These are phyloP conservation scores for Colletotrichum navitas DNA, from an alignment of 2,329 filamentous ascomycete genomes.

Conservation along the genomic window DNA sequence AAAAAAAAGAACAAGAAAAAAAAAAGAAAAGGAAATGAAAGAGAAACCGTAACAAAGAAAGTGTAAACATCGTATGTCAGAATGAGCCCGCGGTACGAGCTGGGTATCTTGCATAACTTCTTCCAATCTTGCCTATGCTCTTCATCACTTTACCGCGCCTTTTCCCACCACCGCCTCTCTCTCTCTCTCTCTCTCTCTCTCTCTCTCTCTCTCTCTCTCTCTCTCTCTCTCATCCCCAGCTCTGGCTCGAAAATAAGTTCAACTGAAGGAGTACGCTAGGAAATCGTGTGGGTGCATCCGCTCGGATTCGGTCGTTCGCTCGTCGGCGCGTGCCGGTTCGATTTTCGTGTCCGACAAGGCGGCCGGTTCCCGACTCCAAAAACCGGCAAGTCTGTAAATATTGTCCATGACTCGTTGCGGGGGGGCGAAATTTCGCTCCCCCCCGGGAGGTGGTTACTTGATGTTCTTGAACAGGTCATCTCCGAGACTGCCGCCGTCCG, in stretches of 20 bases:
- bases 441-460: slow-evolving; percentile 55
- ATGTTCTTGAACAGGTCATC: slow-evolving; percentile 71
- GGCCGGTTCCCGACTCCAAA: slow-evolving; percentile 37
- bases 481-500: slow-evolving; percentile 61
- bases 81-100: slow-evolving; percentile 54
- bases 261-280: slow-evolving; percentile 45
- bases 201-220: slow-evolving; percentile 5
- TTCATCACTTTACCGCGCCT: slow-evolving; percentile 11
- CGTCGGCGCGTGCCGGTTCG: slow-evolving; percentile 40
- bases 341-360: slow-evolving; percentile 24
- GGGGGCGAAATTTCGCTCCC: neutral
- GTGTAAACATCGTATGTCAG: slow-evolving; percentile 48
- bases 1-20: slow-evolving; percentile 8
- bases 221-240: slow-evolving; percentile 43
- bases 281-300: slow-evolving; percentile 42
- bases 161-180: slow-evolving; percentile 10
- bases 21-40: slow-evolving; percentile 8
- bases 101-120: slow-evolving; percentile 56
- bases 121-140: slow-evolving; percentile 40
- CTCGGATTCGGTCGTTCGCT: slow-evolving; percentile 44
- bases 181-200: too few species aligned
- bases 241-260: slow-evolving; percentile 44
- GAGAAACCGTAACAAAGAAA: slow-evolving; percentile 37
- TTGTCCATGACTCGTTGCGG: slow-evolving; percentile 6
- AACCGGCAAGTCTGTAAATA: slow-evolving; percentile 22